Evolutionary conservation across 768 basidiomycete species (phyloP), one percentile per base, ranked within the genome.

Genomic region (Lactarius evosmus): DNA sequence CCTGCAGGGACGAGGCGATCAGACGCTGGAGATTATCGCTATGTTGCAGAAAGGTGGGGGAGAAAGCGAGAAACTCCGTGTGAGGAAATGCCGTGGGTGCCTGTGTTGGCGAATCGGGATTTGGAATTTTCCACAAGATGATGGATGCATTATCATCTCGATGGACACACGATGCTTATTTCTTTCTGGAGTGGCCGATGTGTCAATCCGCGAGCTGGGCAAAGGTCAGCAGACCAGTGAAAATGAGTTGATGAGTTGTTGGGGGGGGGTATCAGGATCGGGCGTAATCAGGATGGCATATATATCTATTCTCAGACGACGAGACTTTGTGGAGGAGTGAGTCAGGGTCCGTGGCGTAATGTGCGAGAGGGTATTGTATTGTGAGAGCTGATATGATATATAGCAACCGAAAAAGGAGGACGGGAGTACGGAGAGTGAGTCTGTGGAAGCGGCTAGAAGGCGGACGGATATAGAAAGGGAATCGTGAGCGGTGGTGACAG

Each of bases 391-490:
- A n/a, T n/a, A n/a, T n/a, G n/a, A n/a, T n/a, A 22, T n/a, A 22
- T 44, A n/a, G 41, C 22, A 44, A 30, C 57, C 56, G 50, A 59
- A 63, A 58, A 63, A 29, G 56, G 62, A 63, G 50, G 56, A 17
- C 30, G 34, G 54, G 61, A 30, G 32, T 2, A 56, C 6, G 25
- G 54, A 29, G 60, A n/a, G n/a, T n/a, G n/a, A n/a, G n/a, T n/a
- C n/a, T n/a, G n/a, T 29, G 32, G 55, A 63, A 66, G 55, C 51
- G 56, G 62, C 46, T 53, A 65, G 62, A 59, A 60, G 64, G 55
- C 51, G 51, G 65, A 59, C 58, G 66, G 60, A 65, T 60, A 65
- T 65, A 65, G 64, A 65, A 61, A 61, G 49, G 64, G 49, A 52
- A 51, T 61, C 34, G 46, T 61, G 53, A 49, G 59, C 27, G 49